Percentiles rank a stretch among this genome's conserved stretches.
Conservation (phyloP, 345 rosid species). For the Triadica sebifera region DNA sequence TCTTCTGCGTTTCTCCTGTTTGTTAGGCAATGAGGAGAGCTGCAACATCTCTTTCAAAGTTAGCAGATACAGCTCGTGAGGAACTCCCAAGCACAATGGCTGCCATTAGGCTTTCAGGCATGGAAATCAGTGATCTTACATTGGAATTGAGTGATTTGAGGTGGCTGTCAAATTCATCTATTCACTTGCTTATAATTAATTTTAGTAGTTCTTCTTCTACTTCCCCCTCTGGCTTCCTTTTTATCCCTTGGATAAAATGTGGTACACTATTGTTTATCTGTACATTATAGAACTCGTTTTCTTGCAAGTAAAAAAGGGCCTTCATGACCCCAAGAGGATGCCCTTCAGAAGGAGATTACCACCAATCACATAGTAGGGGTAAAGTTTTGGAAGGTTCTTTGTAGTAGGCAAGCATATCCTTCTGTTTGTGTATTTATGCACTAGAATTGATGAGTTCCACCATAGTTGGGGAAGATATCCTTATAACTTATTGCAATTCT, state of each 20-base stretch:
- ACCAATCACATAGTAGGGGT: too few species aligned
- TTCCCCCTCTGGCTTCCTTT: not conserved
- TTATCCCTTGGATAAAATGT: conserved; percentile 1
- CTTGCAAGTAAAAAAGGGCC: too few species aligned
- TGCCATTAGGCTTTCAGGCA: conserved; percentile 87
- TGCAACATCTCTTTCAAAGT: conserved; percentile 80
- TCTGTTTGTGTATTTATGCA: too few species aligned
- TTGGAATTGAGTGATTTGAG: conserved; percentile 87
- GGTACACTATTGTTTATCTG: too few species aligned
- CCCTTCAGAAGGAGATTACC: too few species aligned
- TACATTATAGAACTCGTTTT: not conserved
- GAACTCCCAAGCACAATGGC: conserved; percentile 96
- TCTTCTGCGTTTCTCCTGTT: conserved; percentile 8
- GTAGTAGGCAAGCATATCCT: too few species aligned
- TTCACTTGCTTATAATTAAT: not conserved
- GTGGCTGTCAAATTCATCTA: conserved; percentile 30
- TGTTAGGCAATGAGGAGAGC: conserved; percentile 80
- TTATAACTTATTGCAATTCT: too few species aligned
- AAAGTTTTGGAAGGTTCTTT: too few species aligned
- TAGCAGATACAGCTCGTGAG: conserved; percentile 88
- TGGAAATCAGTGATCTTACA: conserved; percentile 98
- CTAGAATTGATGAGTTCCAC: too few species aligned
- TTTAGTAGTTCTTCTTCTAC: not conserved
- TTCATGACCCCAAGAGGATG: not conserved
- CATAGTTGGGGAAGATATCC: too few species aligned